Evolutionary conservation across 1,284 basidiomycete species (phyloP).

Genomic region (Pseudozyma tsukubaensis): DNA sequence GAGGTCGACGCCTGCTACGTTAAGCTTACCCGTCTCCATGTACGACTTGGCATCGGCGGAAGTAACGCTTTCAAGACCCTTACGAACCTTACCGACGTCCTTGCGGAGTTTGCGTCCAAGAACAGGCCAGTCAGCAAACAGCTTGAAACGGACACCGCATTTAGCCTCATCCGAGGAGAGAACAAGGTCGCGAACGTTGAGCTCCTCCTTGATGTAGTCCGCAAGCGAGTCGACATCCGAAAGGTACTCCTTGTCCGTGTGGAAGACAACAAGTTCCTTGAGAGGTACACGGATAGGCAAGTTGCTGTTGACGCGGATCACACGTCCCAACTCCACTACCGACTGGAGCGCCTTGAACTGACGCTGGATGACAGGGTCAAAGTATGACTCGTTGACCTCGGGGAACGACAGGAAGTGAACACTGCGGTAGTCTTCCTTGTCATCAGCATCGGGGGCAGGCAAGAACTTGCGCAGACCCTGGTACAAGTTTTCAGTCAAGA

Average conservation of each 20-base stretch:
- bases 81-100: conserved; percentile 90
- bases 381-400: conserved; percentile 91
- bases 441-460: conserved; percentile 69
- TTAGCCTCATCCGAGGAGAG: conserved; percentile 88
- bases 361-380: conserved; percentile 93
- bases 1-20: conserved; percentile 89
- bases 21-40: conserved; percentile 80
- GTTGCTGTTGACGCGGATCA: conserved; percentile 87
- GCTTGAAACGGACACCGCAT: conserved; percentile 90
- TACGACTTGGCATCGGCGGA: conserved; percentile 88
- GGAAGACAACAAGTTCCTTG: conserved; percentile 93
- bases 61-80: conserved; percentile 81
- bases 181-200: conserved; percentile 90
- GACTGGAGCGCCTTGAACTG: conserved; percentile 94
- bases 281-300: conserved; percentile 80
- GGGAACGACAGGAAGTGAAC: conserved; percentile 97
- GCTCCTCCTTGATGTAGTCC: conserved; percentile 91
- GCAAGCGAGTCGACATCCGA: conserved; percentile 86
- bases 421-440: conserved; percentile 83
- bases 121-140: conserved; percentile 93
- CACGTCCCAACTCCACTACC: conserved; percentile 91
- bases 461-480: conserved; percentile 88
- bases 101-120: conserved; percentile 94
- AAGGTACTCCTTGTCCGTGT: conserved; percentile 85
- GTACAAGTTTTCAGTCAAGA: conserved; percentile 96